Conservation (phyloP, 345 rosid species). For the Excoecaria cochinchinensis region DNA sequence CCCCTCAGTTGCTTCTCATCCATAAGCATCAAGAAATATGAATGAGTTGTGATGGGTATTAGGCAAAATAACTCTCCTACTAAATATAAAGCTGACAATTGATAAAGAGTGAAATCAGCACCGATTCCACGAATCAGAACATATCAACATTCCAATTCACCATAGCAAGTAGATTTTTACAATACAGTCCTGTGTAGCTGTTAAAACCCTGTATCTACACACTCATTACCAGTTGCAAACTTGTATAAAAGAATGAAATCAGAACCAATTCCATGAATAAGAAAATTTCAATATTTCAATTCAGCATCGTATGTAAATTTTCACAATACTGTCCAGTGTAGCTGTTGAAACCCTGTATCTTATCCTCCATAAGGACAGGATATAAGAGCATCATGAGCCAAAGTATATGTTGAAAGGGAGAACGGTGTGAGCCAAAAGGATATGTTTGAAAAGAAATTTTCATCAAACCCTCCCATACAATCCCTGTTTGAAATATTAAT, state of each 20-base stretch:
- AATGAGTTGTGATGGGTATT: neutral
- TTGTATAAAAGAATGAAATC: neutral
- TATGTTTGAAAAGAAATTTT: neutral
- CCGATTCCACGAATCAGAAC: too few species aligned
- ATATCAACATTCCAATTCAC: too few species aligned
- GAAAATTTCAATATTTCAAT: neutral
- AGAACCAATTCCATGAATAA: neutral
- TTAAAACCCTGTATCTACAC: neutral
- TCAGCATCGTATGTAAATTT: neutral
- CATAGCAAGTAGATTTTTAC: too few species aligned
- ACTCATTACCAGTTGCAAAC: neutral
- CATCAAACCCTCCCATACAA: neutral
- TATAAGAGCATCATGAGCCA: neutral
- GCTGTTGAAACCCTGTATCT: neutral
- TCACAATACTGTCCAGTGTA: neutral
- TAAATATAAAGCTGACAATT: neutral
- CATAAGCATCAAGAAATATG: neutral
- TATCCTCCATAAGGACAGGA: neutral
- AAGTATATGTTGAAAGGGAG: neutral
- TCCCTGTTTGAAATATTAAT: neutral
- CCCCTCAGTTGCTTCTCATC: neutral
- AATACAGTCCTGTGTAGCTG: too few species aligned
- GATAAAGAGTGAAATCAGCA: too few species aligned
- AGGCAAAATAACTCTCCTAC: neutral
- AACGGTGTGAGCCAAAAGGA: neutral